A percentile compares a stretch with the other conserved stretches of the same genome.
Conservation (phyloP, 257 asterid genomes). For the Cinchona pubescens region DNA sequence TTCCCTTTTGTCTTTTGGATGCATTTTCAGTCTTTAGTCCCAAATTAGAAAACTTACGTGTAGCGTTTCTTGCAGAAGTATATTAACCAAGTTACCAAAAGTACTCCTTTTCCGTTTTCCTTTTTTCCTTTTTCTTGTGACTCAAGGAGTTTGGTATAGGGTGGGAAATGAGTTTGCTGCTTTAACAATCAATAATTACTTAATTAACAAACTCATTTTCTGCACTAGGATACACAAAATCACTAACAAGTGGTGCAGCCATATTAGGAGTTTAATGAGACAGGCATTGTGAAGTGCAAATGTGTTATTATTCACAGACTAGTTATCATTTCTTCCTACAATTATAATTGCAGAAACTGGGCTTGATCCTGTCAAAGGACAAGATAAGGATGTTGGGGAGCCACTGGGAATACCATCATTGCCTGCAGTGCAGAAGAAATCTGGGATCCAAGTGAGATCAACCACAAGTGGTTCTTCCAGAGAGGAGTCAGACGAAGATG, state of each 20-base stretch:
- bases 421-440: slow-evolving; percentile 50
- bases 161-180: background rate
- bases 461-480: slow-evolving; percentile 89
- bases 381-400: slow-evolving; percentile 52
- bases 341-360: slow-evolving; percentile 39
- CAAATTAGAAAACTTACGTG: background rate
- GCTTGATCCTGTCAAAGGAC: slow-evolving; percentile 41
- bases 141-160: background rate
- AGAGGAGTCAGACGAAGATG: slow-evolving; percentile 89
- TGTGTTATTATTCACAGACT: background rate
- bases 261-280: background rate
- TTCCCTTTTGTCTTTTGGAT: background rate
- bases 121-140: background rate
- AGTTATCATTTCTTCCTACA: slow-evolving; percentile 8
- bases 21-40: background rate
- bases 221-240: background rate
- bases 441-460: slow-evolving; percentile 60
- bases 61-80: background rate
- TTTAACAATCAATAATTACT: background rate
- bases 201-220: background rate
- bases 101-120: background rate
- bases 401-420: slow-evolving; percentile 53
- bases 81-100: background rate
- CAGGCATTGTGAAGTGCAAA: background rate
- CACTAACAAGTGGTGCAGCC: background rate